These are phyloP conservation scores for Coelastrella sp. DNA, from an alignment of 139 green algal species.

Conservation along the genomic window DNA sequence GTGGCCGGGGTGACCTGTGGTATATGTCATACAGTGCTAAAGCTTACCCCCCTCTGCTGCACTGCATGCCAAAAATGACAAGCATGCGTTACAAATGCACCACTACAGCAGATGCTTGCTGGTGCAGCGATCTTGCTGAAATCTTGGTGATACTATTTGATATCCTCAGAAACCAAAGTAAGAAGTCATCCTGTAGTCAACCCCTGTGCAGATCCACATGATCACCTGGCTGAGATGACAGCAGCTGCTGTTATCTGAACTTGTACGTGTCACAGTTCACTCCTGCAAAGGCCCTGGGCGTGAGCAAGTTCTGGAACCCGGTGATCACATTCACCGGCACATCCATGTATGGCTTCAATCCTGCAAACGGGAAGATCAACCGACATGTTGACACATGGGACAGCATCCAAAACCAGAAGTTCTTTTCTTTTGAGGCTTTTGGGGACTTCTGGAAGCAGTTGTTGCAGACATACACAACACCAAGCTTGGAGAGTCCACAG, in stretches of 20 bases:
- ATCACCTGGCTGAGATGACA: too few species aligned
- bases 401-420: constrained; percentile 61
- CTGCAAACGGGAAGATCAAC: constrained; percentile 57
- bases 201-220: too few species aligned
- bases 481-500: constrained; percentile 53
- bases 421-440: constrained; percentile 62
- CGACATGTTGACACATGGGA: constrained; percentile 70
- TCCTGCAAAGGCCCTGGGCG: constrained; percentile 35
- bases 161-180: too few species aligned
- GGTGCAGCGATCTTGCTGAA: too few species aligned
- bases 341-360: constrained; percentile 63
- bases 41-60: too few species aligned
- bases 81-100: too few species aligned
- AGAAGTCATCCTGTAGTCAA: too few species aligned
- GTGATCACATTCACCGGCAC: constrained; percentile 63
- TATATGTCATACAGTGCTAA: too few species aligned
- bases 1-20: too few species aligned
- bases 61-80: too few species aligned
- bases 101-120: too few species aligned
- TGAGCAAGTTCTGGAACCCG: constrained; percentile 50
- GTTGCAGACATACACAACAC: constrained; percentile 19
- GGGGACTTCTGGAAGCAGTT: constrained; percentile 56
- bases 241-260: background rate
- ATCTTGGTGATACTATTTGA: background rate
- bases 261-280: constrained; percentile 53